These are phyloP conservation scores for Mitragyna speciosa DNA, from an alignment of 257 asterid genomes.

Conservation along the genomic window DNA sequence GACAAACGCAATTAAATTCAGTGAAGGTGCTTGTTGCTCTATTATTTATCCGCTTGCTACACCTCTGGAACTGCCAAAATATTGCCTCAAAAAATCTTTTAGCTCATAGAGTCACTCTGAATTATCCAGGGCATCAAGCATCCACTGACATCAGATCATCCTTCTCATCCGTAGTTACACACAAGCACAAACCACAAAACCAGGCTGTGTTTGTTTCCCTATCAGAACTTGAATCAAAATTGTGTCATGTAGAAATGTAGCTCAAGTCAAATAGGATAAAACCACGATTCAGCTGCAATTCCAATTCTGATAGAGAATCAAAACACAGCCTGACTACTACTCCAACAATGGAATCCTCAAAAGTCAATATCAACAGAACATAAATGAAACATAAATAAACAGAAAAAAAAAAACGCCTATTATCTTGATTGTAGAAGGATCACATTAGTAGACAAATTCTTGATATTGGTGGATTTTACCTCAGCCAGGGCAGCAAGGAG, in stretches of 20 bases:
- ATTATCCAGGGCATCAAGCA: no score
- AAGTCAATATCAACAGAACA: not conserved
- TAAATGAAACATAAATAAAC: no score
- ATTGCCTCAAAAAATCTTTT: no score
- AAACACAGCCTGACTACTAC: not conserved
- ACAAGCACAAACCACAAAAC: no score
- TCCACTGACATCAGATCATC: not conserved
- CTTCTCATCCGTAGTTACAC: no score
- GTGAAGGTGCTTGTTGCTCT: not conserved
- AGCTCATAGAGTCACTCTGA: not conserved
- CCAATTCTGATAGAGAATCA: not conserved
- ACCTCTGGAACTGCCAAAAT: no score
- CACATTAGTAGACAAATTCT: not conserved
- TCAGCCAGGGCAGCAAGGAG: slow-evolving; percentile 96
- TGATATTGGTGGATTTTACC: slow-evolving; percentile 37
- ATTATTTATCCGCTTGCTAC: not conserved
- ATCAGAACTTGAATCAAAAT: not conserved
- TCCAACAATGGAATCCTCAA: not conserved
- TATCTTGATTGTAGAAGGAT: not conserved
- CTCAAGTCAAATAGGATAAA: not conserved
- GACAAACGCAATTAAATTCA: not conserved
- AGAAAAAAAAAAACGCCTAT: not conserved
- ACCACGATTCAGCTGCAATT: not conserved
- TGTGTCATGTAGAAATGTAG: not conserved
- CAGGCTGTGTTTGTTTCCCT: no score